These are phyloP conservation scores for Peribolospora kevripleyi DNA, from an alignment of 768 basidiomycete species.

Conservation along the genomic window DNA sequence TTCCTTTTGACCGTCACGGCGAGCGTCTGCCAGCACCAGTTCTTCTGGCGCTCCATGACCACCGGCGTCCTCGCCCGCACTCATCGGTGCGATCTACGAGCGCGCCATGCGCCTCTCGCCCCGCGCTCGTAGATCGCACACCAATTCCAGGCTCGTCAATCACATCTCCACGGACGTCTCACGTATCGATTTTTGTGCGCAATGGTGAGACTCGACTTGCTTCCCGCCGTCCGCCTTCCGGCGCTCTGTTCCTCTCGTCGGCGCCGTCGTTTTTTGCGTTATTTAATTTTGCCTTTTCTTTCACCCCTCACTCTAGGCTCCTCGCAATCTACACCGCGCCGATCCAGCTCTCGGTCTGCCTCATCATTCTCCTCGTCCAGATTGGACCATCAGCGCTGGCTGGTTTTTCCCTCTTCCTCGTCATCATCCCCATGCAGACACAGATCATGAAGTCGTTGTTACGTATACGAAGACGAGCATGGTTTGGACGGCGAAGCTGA, in stretches of 20 bases:
- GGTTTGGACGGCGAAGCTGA: constrained; percentile 60
- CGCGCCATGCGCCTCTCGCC: constrained; percentile 51
- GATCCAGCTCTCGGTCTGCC: constrained; percentile 52
- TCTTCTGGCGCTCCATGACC: constrained; percentile 55
- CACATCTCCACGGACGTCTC: constrained; percentile 84
- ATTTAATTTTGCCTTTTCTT: too few relatives aligned
- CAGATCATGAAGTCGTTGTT: constrained; percentile 49
- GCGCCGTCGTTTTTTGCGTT: background rate
- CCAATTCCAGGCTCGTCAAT: constrained; percentile 74
- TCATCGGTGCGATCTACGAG: constrained; percentile 67
- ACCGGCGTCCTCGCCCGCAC: constrained; percentile 52
- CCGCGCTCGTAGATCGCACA: constrained; percentile 52
- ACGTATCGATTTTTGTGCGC: constrained; percentile 46
- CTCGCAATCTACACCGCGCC: constrained; percentile 16
- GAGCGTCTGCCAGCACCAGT: constrained; percentile 14
- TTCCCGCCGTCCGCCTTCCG: constrained; percentile 19
- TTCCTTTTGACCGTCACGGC: too few relatives aligned
- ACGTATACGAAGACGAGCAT: constrained; percentile 43
- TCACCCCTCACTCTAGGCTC: too few relatives aligned
- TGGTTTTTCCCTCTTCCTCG: constrained; percentile 37
- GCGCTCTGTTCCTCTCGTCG: constrained; percentile 14
- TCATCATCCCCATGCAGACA: constrained; percentile 50
- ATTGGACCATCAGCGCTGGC: constrained; percentile 38
- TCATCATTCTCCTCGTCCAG: constrained; percentile 46
- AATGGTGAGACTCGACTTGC: too few relatives aligned